Base-by-base conservation (phyloP, 2,329 filamentous ascomycete genomes). In the Graphilbum sp. region DNA sequence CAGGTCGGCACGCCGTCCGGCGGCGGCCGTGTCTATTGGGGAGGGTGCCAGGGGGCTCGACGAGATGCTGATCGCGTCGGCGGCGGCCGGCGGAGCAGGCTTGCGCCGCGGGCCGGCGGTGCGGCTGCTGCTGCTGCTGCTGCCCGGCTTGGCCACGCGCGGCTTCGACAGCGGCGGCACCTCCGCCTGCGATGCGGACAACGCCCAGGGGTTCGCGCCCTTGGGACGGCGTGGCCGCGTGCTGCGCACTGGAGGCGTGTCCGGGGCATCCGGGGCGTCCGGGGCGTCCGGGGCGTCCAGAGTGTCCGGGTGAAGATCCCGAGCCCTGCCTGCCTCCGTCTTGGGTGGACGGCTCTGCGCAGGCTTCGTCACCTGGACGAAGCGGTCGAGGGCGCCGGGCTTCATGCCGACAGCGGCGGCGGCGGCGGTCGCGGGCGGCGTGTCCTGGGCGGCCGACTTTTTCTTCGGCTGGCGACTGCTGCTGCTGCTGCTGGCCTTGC, bases 351-450 rank as follows among this genome's bases (percentile, higher is more conserved):
- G 6, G 12, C 20, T 17, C 15, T 5, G 20, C 7, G n/a, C 21
- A 16, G 5, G 49, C 38, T 62, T 63, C 19, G 54, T 56, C 27
- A 57, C 50, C 31, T 46, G 56, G 41, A 60, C 49, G 34, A 54
- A 64, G 10, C 51, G 56, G 35, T 64, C 55, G 6, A 65, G 43
- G 1, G 56, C 50, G 0, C 55, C 55, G 5, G 41, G 33, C 1
- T 45, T 45, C 47, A 53, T 54, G 11, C 31, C 33, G n/a, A n/a
- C n/a, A n/a, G n/a, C 1, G 7, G 18, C 33, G 4, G 17, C 19
- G 5, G 18, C 30, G 6, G 17, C 36, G 36, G 37, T 32, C n/a
- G 21, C 15, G 18, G 6, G 54, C 3, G 3, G 17, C 7, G 48
- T 16, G 34, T 33, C 35, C 18, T 17, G 13, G 17, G 13, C 31